Conservation (phyloP, 169 alveolate genomes). For the Plasmodium cynomolgi region DNA sequence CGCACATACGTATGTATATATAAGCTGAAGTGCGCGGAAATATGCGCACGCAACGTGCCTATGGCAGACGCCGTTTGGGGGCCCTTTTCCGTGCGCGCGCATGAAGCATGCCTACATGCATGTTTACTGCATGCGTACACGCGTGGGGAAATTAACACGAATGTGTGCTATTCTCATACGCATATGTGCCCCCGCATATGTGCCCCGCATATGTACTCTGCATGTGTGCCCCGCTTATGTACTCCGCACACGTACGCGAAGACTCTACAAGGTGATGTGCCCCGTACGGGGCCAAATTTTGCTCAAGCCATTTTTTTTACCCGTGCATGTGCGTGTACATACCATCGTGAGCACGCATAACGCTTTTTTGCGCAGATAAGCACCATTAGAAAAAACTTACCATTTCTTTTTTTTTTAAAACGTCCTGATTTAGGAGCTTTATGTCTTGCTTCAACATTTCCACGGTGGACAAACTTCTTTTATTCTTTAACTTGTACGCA, state of each 20-base stretch:
- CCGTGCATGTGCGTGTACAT: background rate
- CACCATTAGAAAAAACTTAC: constrained; percentile 26
- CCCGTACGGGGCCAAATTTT: background rate
- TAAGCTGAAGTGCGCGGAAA: background rate
- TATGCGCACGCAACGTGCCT: background rate
- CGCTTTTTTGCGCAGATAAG: background rate
- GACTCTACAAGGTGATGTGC: background rate
- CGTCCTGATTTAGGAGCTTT: constrained; percentile 49
- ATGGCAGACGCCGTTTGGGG: background rate
- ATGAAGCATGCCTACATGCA: background rate
- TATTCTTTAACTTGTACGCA: constrained; percentile 63
- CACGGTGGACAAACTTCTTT: constrained; percentile 72
- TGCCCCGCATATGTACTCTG: too few species aligned
- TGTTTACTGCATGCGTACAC: background rate
- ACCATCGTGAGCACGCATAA: background rate
- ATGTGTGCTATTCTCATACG: background rate
- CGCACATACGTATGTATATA: background rate
- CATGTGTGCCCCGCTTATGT: too few species aligned
- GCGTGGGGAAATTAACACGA: background rate
- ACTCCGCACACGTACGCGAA: background rate
- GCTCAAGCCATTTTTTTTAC: background rate
- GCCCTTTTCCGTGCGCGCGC: background rate
- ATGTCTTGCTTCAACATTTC: constrained; percentile 68
- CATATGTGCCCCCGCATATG: too few species aligned
- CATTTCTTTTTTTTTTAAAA: constrained; percentile 65